phyloP scores from a whole-genome alignment of 305 asterid species.

The Fraxinus dipetala region DNA sequence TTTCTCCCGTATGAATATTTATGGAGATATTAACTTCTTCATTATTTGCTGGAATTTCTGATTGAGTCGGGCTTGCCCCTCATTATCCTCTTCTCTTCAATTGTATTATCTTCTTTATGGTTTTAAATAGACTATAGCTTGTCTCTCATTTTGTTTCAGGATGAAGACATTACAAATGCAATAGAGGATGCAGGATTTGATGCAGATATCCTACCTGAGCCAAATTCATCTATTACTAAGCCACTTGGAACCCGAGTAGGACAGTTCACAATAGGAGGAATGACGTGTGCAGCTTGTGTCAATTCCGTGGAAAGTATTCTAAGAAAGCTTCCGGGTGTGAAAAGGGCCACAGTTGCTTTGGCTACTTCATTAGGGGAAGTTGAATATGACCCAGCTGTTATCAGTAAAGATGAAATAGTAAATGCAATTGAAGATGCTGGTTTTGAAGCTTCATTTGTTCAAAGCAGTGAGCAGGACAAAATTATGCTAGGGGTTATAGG shows the following conservation, averaged over 20 bases:
- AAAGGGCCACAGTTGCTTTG: conserved; percentile 82
- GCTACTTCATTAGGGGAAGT: conserved; percentile 96
- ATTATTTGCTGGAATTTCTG: conserved; percentile 4
- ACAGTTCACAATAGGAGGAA: conserved; percentile 96
- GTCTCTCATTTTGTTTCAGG: conserved; percentile 48
- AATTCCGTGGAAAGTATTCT: conserved; percentile 93
- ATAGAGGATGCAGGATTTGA: conserved; percentile 98
- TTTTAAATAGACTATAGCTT: conserved; percentile 23
- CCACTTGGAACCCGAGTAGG: conserved; percentile 59
- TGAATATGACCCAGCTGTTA: conserved; percentile 69
- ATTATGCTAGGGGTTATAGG: conserved; percentile 71
- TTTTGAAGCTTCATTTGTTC: conserved; percentile 90
- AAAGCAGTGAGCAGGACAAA: conserved; percentile 90
- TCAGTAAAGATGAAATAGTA: conserved; percentile 70
- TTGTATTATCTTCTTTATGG: conserved; percentile 5
- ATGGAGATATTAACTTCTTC: neutral
- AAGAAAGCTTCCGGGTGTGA: conserved; percentile 70
- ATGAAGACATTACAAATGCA: conserved; percentile 71
- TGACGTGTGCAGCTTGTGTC: conserved; percentile 99
- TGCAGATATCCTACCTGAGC: conserved; percentile 77
- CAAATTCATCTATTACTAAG: conserved; percentile 44
- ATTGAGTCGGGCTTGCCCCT: neutral
- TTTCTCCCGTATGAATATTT: neutral
- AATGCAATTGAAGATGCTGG: conserved; percentile 97
- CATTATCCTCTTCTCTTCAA: neutral